These are phyloP conservation scores for Diaporthe longicolla DNA, from an alignment of 2,329 filamentous ascomycete genomes.

Conservation along the genomic window DNA sequence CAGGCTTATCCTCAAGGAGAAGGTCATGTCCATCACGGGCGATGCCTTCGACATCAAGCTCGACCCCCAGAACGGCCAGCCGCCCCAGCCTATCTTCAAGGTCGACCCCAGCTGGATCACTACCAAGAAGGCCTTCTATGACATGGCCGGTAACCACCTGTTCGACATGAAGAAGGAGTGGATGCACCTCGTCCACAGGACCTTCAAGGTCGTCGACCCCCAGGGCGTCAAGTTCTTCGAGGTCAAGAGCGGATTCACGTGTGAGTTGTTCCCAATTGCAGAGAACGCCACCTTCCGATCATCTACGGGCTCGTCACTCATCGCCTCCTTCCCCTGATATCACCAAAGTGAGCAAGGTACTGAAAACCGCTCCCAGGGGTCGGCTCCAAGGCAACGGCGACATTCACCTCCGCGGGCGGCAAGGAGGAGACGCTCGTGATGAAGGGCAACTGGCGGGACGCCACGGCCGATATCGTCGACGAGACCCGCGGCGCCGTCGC, in stretches of 20 bases:
- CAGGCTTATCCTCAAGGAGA: constrained; percentile 72
- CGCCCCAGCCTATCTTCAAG: constrained; percentile 61
- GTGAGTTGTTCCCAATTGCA: constrained; percentile 54
- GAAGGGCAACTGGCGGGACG: constrained; percentile 74
- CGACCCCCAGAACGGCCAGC: constrained; percentile 58
- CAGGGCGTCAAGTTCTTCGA: constrained; percentile 64
- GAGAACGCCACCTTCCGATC: too few species aligned
- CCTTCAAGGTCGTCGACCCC: constrained; percentile 64
- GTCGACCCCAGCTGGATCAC: constrained; percentile 61
- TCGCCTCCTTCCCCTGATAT: too few species aligned
- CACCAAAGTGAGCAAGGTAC: background rate
- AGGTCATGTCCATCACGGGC: constrained; percentile 71
- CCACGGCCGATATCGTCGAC: constrained; percentile 69
- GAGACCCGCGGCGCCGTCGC: constrained; percentile 64
- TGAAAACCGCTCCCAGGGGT: constrained; percentile 56
- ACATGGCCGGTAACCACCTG: constrained; percentile 66
- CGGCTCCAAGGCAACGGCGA: constrained; percentile 68
- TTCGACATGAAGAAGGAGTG: constrained; percentile 71
- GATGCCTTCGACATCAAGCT: constrained; percentile 76
- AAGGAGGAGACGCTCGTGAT: constrained; percentile 64
- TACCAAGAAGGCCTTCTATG: constrained; percentile 68
- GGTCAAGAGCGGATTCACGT: constrained; percentile 67
- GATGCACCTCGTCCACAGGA: constrained; percentile 62
- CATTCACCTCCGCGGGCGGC: constrained; percentile 63
- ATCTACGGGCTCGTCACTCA: too few species aligned